Conservation (phyloP, 139 green algal genomes). For the Raphidocelis subcapitata region DNA sequence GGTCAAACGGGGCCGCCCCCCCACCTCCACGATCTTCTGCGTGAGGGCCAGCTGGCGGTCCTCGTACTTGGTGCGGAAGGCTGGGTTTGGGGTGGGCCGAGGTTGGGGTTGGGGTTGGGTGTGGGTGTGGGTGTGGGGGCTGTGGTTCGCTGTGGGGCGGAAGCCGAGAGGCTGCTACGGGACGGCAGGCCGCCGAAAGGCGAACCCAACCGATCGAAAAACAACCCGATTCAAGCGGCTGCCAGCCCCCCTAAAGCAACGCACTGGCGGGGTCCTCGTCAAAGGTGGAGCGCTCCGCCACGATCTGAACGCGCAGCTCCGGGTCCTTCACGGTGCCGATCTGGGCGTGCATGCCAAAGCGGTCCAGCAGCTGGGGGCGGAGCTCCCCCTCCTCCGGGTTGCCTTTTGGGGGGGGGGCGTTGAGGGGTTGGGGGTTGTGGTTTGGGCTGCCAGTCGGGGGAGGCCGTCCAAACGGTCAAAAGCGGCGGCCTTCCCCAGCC, state of each 20-base stretch:
- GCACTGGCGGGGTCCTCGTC: slow-evolving; percentile 68
- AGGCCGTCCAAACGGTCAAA: too few species aligned
- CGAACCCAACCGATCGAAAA: too few species aligned
- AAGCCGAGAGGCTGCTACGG: neutral
- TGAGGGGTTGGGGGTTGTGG: neutral
- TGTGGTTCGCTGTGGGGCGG: slow-evolving; percentile 11
- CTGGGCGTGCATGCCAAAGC: slow-evolving; percentile 83
- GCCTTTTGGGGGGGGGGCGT: slow-evolving; percentile 3
- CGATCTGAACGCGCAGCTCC: slow-evolving; percentile 76
- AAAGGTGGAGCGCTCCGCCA: slow-evolving; percentile 81
- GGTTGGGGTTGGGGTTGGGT: too few species aligned
- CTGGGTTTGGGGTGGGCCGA: neutral
- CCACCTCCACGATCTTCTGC: slow-evolving; percentile 46
- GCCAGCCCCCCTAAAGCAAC: too few species aligned
- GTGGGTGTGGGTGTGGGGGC: neutral
- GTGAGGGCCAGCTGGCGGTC: slow-evolving; percentile 51
- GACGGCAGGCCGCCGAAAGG: too few species aligned
- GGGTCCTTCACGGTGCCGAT: slow-evolving; percentile 78
- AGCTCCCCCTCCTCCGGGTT: slow-evolving; percentile 88
- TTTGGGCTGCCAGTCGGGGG: too few species aligned
- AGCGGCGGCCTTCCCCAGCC: too few species aligned
- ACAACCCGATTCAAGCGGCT: too few species aligned
- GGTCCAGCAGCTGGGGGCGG: slow-evolving; percentile 93
- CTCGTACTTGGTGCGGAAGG: slow-evolving; percentile 36
- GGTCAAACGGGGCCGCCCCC: too few species aligned